Evolutionary conservation across 2,329 filamentous ascomycete genomes (phyloP).

Genomic region (Hypoxylon sp.): DNA sequence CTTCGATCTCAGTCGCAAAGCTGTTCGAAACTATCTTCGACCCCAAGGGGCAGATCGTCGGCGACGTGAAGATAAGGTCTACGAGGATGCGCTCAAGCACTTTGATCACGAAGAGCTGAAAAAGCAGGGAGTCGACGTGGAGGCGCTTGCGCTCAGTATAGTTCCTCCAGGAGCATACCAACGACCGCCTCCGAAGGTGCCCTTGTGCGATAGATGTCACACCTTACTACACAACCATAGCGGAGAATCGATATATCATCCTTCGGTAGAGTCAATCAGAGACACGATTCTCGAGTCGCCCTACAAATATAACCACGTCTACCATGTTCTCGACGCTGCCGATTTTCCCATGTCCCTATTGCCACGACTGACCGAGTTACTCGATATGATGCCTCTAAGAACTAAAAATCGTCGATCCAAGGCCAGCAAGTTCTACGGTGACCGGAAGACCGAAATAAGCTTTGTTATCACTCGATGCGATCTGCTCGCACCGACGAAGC

Average conservation of each 20-base stretch:
- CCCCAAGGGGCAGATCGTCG: conserved; percentile 46
- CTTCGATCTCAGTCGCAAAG: conserved; percentile 67
- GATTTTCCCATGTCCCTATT: conserved; percentile 97
- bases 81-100: conserved; percentile 61
- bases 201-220: conserved; percentile 91
- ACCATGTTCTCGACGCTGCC: conserved; percentile 93
- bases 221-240: conserved; percentile 81
- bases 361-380: conserved; percentile 78
- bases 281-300: conserved; percentile 91
- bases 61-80: conserved; percentile 62
- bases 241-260: conserved; percentile 82
- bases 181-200: conserved; percentile 57
- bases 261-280: conserved; percentile 83
- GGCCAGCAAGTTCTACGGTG: conserved; percentile 73
- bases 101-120: conserved; percentile 61
- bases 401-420: conserved; percentile 85
- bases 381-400: conserved; percentile 80
- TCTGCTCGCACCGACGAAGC: conserved; percentile 84
- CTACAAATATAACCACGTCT: conserved; percentile 92
- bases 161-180: conserved; percentile 39
- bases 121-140: conserved; percentile 63
- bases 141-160: conserved; percentile 55
- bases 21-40: conserved; percentile 65
- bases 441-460: conserved; percentile 82
- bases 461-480: conserved; percentile 94